phyloP scores from a whole-genome alignment of 2,329 filamentous ascomycete genomes.

The Chaetothyriales sp. region DNA sequence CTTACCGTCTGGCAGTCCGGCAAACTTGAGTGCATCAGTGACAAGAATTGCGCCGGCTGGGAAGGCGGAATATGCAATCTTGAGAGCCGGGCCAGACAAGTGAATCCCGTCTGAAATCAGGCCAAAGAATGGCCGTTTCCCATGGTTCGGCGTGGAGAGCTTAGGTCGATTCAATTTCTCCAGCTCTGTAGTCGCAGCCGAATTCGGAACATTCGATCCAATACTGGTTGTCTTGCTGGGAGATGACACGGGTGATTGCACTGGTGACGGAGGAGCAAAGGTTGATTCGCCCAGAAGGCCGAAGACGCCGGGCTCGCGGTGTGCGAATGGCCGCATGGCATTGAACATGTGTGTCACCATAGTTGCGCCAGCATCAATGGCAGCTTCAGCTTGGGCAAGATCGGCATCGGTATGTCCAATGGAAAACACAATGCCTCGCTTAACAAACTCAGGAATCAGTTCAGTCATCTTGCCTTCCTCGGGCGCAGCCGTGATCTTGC shows the following conservation, averaged over 20 bases:
- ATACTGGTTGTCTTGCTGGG: slow-evolving; percentile 8
- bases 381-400: slow-evolving; percentile 62
- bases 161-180: slow-evolving; percentile 2
- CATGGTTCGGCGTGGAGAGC: slow-evolving; percentile 20
- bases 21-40: slow-evolving; percentile 81
- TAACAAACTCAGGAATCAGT: slow-evolving; percentile 51
- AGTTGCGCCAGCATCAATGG: slow-evolving; percentile 58
- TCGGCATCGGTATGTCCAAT: slow-evolving; percentile 79
- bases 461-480: slow-evolving; percentile 57
- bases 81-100: slow-evolving; percentile 72
- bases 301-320: slow-evolving; percentile 82
- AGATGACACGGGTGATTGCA: slow-evolving; percentile 5
- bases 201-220: slow-evolving; percentile 13
- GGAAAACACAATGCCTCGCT: slow-evolving; percentile 56
- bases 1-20: slow-evolving; percentile 66
- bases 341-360: slow-evolving; percentile 95
- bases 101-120: slow-evolving; percentile 86
- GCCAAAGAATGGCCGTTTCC: slow-evolving; percentile 56
- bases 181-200: slow-evolving; percentile 9
- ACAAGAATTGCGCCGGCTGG: slow-evolving; percentile 75
- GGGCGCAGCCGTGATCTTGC: slow-evolving; percentile 74
- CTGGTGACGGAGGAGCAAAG: slow-evolving; percentile 8
- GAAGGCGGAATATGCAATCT: slow-evolving; percentile 77
- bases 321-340: slow-evolving; percentile 78
- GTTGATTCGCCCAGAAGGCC: slow-evolving; percentile 61